phyloP scores from a whole-genome alignment of 768 basidiomycete genomes.

The Tulasnella sp. region DNA sequence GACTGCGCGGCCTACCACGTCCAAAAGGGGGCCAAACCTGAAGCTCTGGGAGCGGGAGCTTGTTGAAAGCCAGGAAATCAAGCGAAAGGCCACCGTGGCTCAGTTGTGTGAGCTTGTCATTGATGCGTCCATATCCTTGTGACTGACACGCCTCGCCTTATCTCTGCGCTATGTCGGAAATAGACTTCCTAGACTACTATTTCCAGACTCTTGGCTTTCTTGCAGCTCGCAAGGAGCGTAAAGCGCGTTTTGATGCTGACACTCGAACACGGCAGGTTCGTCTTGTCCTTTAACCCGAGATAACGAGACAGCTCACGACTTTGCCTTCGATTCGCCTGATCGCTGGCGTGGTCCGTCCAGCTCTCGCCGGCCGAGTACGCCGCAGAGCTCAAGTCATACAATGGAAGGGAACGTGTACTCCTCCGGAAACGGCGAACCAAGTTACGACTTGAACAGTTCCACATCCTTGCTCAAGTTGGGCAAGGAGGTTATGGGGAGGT shows the following conservation, averaged over 20 bases:
- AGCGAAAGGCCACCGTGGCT: slow-evolving; percentile 92
- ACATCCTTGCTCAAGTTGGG: slow-evolving; percentile 97
- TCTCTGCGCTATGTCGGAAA: not conserved
- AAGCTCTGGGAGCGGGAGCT: slow-evolving; percentile 84
- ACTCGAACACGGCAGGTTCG: slow-evolving; percentile 58
- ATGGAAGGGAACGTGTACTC: slow-evolving; percentile 87
- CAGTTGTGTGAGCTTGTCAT: slow-evolving; percentile 70
- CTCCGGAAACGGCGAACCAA: slow-evolving; percentile 92
- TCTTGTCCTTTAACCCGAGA: not conserved
- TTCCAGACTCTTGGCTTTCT: slow-evolving; percentile 93
- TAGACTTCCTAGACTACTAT: slow-evolving; percentile 97
- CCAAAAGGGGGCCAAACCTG: slow-evolving; percentile 36
- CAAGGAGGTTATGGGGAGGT: slow-evolving; percentile 99
- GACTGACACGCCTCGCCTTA: not conserved
- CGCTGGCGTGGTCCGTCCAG: slow-evolving; percentile 28
- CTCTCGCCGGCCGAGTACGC: slow-evolving; percentile 49
- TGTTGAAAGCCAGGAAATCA: slow-evolving; percentile 79
- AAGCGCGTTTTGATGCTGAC: slow-evolving; percentile 76
- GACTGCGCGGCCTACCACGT: slow-evolving; percentile 47
- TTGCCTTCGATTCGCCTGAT: not conserved
- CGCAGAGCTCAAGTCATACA: slow-evolving; percentile 88
- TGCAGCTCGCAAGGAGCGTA: slow-evolving; percentile 76
- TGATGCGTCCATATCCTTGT: not conserved
- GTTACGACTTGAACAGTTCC: slow-evolving; percentile 89
- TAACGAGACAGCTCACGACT: not conserved